Conservation (phyloP, 2,329 filamentous ascomycete genomes). For the Xylariaceae sp. region DNA sequence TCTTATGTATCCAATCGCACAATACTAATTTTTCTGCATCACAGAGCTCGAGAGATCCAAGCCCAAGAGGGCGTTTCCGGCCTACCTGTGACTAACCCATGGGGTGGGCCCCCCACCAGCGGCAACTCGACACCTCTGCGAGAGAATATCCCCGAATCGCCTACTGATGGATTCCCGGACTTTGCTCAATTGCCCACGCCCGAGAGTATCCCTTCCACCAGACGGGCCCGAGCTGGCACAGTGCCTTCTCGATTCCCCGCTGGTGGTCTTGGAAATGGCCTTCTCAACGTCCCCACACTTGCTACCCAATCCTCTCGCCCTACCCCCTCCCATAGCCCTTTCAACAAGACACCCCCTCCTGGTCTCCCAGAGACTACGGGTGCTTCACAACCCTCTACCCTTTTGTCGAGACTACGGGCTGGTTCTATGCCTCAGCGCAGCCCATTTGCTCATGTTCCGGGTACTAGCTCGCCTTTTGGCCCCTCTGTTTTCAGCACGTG, state of each 20-base stretch:
- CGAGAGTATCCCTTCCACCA: conserved; percentile 60
- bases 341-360: conserved; percentile 66
- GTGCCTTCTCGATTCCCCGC: conserved; percentile 93
- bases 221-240: conserved; percentile 85
- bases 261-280: conserved; percentile 58
- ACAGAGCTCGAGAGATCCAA: conserved; percentile 89
- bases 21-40: conserved; percentile 17
- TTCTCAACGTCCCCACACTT: conserved; percentile 50
- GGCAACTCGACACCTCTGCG: conserved; percentile 93
- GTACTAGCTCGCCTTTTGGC: conserved; percentile 67
- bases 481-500: conserved; percentile 88
- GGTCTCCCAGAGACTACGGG: conserved; percentile 45
- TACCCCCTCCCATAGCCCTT: conserved; percentile 82
- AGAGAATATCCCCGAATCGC: conserved; percentile 96
- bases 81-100: conserved; percentile 60
- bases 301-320: conserved; percentile 76
- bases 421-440: conserved; percentile 91
- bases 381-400: conserved; percentile 58
- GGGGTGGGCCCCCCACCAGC: conserved; percentile 94
- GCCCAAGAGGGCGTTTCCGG: conserved; percentile 82
- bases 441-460: conserved; percentile 55
- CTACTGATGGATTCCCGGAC: conserved; percentile 91
- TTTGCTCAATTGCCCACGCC: conserved; percentile 68
- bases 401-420: conserved; percentile 80
- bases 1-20: conserved; percentile 1